These are phyloP conservation scores for Volvariella volvacea DNA, from an alignment of 1,284 basidiomycete genomes.

Conservation along the genomic window DNA sequence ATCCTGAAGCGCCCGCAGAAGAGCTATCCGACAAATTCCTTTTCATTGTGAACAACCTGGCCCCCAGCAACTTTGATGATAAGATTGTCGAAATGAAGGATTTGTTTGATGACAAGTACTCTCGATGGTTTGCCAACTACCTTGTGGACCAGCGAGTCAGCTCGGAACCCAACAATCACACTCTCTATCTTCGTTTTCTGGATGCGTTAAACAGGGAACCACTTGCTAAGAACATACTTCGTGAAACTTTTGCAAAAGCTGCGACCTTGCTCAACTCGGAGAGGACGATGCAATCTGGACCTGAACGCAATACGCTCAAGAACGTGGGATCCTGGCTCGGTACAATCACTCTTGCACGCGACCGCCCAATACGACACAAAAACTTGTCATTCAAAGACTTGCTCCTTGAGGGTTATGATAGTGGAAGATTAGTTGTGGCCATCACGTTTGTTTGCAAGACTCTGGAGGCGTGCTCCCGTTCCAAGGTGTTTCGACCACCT, in stretches of 20 bases:
- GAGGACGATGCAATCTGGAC: constrained; percentile 77
- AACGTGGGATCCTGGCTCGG: constrained; percentile 97
- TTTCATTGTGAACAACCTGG: constrained; percentile 98
- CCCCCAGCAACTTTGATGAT: constrained; percentile 86
- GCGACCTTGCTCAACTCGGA: constrained; percentile 87
- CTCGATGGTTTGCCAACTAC: constrained; percentile 97
- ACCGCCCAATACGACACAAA: constrained; percentile 89
- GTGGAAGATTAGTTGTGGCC: constrained; percentile 85
- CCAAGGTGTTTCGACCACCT: constrained; percentile 89
- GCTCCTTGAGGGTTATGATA: constrained; percentile 93
- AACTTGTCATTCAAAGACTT: constrained; percentile 97
- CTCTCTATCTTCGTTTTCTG: constrained; percentile 90
- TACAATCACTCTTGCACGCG: constrained; percentile 85
- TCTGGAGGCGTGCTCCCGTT: constrained; percentile 85
- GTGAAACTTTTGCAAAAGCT: constrained; percentile 91
- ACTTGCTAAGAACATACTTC: constrained; percentile 75
- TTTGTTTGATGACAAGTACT: constrained; percentile 74
- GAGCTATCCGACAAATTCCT: constrained; percentile 91
- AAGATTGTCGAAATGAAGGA: constrained; percentile 83
- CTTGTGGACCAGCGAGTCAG: constrained; percentile 94
- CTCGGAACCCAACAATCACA: constrained; percentile 96
- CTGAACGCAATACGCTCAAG: constrained; percentile 87
- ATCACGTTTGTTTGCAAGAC: constrained; percentile 99
- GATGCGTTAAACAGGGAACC: constrained; percentile 69
- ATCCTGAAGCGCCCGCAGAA: constrained; percentile 72